Evolutionary conservation across 2,329 filamentous ascomycete genomes (phyloP).

Genomic region (Ophiostoma sp.): DNA sequence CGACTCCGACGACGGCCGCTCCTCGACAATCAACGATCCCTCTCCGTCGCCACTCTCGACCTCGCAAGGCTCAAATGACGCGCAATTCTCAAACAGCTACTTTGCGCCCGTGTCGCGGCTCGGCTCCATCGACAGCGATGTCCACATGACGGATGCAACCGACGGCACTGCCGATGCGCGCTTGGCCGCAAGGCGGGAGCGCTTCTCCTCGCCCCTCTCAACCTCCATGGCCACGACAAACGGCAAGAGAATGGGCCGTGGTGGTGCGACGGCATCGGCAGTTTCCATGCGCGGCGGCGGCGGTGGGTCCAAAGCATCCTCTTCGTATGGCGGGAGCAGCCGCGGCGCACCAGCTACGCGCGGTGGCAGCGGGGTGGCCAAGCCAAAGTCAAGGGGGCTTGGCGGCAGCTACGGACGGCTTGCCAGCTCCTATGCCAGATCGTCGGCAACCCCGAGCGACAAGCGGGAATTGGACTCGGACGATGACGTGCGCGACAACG

Average conservation of each 20-base stretch:
- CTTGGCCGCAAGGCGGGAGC: neutral
- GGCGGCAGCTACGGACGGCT: neutral
- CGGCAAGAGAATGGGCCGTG: neutral
- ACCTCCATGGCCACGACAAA: constrained; percentile 17
- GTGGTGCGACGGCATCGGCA: neutral
- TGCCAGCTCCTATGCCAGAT: neutral
- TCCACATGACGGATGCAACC: constrained; percentile 25
- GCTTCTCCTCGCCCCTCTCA: constrained; percentile 19
- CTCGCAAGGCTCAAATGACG: constrained; percentile 12
- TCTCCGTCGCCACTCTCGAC: constrained; percentile 21
- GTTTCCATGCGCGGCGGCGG: constrained; percentile 1
- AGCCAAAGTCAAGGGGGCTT: neutral
- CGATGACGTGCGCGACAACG: constrained; percentile 10
- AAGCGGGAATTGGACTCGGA: constrained; percentile 16
- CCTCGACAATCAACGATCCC: constrained; percentile 16
- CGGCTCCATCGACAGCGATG: constrained; percentile 21
- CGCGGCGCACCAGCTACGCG: neutral
- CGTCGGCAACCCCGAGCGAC: constrained; percentile 20
- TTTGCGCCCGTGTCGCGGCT: constrained; percentile 5
- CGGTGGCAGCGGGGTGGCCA: constrained; percentile 10
- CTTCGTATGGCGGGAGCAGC: constrained; percentile 8
- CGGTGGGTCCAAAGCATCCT: neutral
- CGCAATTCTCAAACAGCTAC: constrained; percentile 16
- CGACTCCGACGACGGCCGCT: constrained; percentile 12
- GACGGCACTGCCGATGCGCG: constrained; percentile 18